A percentile compares a stretch with the other conserved stretches of the same genome.
Conservation (phyloP, 768 basidiomycete genomes). For the Boletus bicolor region DNA sequence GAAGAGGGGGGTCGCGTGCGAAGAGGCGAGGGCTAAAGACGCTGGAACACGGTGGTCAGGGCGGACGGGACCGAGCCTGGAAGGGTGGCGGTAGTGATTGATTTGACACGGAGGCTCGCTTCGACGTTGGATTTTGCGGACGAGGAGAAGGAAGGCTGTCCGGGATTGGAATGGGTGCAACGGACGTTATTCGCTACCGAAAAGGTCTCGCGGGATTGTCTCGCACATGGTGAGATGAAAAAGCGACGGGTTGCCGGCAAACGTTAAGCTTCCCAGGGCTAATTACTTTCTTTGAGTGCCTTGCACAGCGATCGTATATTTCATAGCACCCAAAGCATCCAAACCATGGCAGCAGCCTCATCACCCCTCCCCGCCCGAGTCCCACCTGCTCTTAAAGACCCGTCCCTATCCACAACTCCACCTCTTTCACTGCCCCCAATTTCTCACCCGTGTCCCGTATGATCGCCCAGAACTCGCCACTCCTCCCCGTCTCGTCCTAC, state of each 20-base stretch:
- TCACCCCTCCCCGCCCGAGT: slow-evolving; percentile 6
- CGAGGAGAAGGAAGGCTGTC: not conserved
- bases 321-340: slow-evolving; percentile 18
- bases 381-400: slow-evolving; percentile 21
- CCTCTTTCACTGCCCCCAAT: slow-evolving; percentile 1
- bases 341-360: not conserved
- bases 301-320: slow-evolving; percentile 35
- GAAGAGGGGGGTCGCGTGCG: not conserved
- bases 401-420: not conserved
- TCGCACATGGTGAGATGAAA: slow-evolving; percentile 30
- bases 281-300: slow-evolving; percentile 32
- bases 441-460: slow-evolving; percentile 33
- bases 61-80: slow-evolving; percentile 15
- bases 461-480: slow-evolving; percentile 51
- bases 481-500: slow-evolving; percentile 50
- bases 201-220: slow-evolving; percentile 30
- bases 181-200: slow-evolving; percentile 39
- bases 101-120: slow-evolving; percentile 15
- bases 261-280: slow-evolving; percentile 34
- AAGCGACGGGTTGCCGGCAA: slow-evolving; percentile 32
- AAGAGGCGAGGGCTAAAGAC: not conserved
- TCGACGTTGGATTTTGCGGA: slow-evolving; percentile 18
- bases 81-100: not conserved
- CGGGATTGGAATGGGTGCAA: not conserved
- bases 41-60: not conserved